Percentiles rank a stretch among this genome's conserved stretches.
phyloP scores from a whole-genome alignment of 140 eudicot species.

The Erigeron philadelphicus region DNA sequence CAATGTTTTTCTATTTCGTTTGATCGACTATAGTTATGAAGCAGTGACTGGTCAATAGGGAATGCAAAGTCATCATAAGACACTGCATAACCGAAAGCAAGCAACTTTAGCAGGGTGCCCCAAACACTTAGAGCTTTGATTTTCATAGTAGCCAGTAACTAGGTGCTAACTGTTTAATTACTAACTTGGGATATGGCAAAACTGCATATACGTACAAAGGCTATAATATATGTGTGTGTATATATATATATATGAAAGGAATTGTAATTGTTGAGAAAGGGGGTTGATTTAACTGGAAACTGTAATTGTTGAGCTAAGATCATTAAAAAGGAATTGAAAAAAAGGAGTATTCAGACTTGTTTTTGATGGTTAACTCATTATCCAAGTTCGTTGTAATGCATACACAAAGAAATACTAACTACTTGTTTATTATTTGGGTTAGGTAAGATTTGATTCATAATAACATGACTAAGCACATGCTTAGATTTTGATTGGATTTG shows the following conservation, averaged over 20 bases:
- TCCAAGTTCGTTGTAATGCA: background rate
- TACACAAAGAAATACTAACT: background rate
- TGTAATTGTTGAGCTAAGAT: no score
- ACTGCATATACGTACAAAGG: background rate
- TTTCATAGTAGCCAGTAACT: slow-evolving; percentile 15
- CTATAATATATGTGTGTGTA: no score
- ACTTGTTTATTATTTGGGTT: no score
- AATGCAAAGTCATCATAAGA: slow-evolving; percentile 29
- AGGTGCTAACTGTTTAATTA: background rate
- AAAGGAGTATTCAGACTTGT: no score
- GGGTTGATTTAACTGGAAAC: no score
- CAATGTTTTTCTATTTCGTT: slow-evolving; percentile 34
- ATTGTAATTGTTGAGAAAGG: no score
- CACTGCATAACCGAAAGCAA: slow-evolving; percentile 20
- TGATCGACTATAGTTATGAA: slow-evolving; percentile 26
- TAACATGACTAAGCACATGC: slow-evolving; percentile 27
- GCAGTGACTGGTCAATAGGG: slow-evolving; percentile 19
- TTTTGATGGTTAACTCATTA: no score
- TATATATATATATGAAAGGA: no score
- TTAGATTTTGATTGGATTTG: slow-evolving; percentile 1
- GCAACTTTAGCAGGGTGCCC: slow-evolving; percentile 15
- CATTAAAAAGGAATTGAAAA: no score
- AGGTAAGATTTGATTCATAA: background rate
- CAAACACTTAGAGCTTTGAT: slow-evolving; percentile 13
- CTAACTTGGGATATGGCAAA: no score